Conservation (phyloP, 257 asterid species). For the Salvia hispanica region DNA sequence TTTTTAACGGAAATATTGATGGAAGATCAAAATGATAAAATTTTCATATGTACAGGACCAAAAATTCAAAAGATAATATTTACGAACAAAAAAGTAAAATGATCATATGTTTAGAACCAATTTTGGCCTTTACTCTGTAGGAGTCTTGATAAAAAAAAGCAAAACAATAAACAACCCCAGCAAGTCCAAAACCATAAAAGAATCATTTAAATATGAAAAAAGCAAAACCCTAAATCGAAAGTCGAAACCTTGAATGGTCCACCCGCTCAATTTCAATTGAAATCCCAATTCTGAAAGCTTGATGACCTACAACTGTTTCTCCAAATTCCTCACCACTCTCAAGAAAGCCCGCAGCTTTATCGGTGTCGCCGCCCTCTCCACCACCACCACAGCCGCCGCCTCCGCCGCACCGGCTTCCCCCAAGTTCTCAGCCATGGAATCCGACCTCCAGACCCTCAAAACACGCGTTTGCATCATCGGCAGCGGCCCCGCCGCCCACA, state of each 20-base stretch:
- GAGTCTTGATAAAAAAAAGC: too few species aligned
- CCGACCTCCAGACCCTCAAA: constrained; percentile 47
- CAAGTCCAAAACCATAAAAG: too few species aligned
- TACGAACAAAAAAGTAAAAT: too few species aligned
- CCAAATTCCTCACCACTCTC: constrained; percentile 42
- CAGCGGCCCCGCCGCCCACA: constrained; percentile 98
- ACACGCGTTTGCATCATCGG: constrained; percentile 91
- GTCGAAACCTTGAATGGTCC: constrained; percentile 6
- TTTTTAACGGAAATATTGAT: too few species aligned
- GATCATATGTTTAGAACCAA: too few species aligned
- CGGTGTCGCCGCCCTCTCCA: constrained; percentile 47
- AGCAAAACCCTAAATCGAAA: background rate
- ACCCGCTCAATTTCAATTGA: constrained; percentile 28
- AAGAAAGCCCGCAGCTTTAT: constrained; percentile 52
- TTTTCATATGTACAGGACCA: too few species aligned
- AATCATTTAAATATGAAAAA: background rate
- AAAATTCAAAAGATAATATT: too few species aligned
- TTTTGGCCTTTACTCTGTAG: too few species aligned
- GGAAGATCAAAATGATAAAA: too few species aligned
- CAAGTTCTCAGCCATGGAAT: constrained; percentile 58
- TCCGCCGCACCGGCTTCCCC: constrained; percentile 31
- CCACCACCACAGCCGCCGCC: constrained; percentile 34
- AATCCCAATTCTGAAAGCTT: constrained; percentile 2
- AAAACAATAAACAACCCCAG: too few species aligned
- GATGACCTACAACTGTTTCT: constrained; percentile 46